Evolutionary conservation across 2,329 filamentous ascomycete genomes (phyloP).

Genomic region (Aspergillus sergii): DNA sequence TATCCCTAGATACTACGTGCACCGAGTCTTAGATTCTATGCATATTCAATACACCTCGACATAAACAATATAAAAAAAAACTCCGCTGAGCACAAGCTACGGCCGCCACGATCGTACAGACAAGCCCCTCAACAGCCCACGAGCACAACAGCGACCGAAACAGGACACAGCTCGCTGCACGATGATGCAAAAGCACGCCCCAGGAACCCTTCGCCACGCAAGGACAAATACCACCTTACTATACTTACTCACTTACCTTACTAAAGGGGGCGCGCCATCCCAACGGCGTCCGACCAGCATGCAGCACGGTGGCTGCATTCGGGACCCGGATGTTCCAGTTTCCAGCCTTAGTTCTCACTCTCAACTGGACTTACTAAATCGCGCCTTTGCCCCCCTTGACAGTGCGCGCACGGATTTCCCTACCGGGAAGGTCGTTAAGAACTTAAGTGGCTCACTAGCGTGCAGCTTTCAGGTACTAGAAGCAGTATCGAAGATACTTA

Average conservation of each 20-base stretch:
- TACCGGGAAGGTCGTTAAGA: not conserved
- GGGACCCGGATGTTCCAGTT: not conserved
- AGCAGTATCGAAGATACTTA: not conserved
- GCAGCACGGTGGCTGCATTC: not conserved
- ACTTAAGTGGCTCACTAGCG: not conserved
- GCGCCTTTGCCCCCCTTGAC: not conserved
- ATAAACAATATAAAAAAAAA: not conserved
- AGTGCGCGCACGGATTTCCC: not conserved
- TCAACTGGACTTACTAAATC: too few relatives aligned
- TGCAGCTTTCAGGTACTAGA: not conserved
- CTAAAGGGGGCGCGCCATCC: not conserved
- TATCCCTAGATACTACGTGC: not conserved
- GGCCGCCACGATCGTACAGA: not conserved
- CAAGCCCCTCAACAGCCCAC: not conserved
- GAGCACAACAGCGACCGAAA: not conserved
- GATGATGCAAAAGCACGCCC: slow-evolving; percentile 7
- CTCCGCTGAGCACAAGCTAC: not conserved
- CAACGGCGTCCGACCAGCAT: not conserved
- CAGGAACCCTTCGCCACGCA: slow-evolving; percentile 9
- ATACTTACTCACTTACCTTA: not conserved
- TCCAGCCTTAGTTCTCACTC: too few relatives aligned
- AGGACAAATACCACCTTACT: slow-evolving; percentile 3
- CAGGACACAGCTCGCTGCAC: slow-evolving; percentile 6
- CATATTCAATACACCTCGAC: not conserved
- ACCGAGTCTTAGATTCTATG: not conserved